phyloP scores from a whole-genome alignment of 2,329 filamentous ascomycete genomes.

The Biscogniauxia marginata region DNA sequence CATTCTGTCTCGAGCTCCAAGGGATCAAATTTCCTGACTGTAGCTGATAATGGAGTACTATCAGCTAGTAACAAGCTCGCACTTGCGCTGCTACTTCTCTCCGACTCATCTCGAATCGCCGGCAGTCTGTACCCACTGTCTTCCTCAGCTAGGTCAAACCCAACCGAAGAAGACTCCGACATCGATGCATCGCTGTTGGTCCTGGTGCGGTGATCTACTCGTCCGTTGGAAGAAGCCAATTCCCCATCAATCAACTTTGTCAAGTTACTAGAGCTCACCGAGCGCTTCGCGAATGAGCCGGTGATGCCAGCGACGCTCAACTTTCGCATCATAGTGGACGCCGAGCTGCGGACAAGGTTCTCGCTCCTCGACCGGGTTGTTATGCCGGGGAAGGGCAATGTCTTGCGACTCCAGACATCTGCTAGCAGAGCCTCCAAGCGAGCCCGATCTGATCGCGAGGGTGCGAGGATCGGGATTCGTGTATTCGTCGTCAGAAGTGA shows the following conservation, averaged over 20 bases:
- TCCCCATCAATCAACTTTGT: constrained; percentile 32
- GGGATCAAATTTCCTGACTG: constrained; percentile 24
- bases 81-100: constrained; percentile 23
- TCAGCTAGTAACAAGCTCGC: constrained; percentile 12
- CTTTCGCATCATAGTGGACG: constrained; percentile 83
- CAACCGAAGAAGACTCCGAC: constrained; percentile 7
- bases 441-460: constrained; percentile 71
- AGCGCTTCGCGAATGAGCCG: constrained; percentile 71
- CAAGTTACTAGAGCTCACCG: constrained; percentile 52
- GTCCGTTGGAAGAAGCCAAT: constrained; percentile 18
- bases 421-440: constrained; percentile 71
- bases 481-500: constrained; percentile 71
- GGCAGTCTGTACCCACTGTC: constrained; percentile 25
- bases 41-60: constrained; percentile 17
- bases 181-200: constrained; percentile 21
- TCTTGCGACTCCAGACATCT: constrained; percentile 82
- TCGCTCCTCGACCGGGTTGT: constrained; percentile 62
- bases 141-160: constrained; percentile 17
- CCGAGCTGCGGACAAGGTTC: constrained; percentile 72
- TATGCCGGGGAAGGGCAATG: constrained; percentile 82
- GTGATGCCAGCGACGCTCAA: constrained; percentile 80
- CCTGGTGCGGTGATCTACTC: constrained; percentile 22
- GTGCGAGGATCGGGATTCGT: constrained; percentile 67
- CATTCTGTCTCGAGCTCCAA: constrained; percentile 23
- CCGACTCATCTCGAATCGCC: constrained; percentile 31